These are phyloP conservation scores for Nannochloropsis salina DNA, from an alignment of 108 stramenopile genomes.

Conservation along the genomic window DNA sequence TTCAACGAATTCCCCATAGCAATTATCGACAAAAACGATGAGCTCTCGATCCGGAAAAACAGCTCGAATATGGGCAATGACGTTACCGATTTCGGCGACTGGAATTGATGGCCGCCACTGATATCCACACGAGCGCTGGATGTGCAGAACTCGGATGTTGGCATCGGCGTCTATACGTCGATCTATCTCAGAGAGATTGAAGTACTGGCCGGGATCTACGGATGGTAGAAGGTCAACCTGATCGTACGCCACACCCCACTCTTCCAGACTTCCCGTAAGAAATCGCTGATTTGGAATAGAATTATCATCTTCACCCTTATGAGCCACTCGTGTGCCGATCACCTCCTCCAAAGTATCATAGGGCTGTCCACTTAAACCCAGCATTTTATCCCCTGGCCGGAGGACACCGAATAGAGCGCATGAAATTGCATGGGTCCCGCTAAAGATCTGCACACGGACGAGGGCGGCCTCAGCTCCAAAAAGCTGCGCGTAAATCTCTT, in stretches of 20 bases:
- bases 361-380: constrained; percentile 47
- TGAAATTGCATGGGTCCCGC: constrained; percentile 54
- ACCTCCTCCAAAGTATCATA: constrained; percentile 57
- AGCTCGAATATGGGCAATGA: constrained; percentile 25
- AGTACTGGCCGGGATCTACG: background rate
- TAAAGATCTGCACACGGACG: constrained; percentile 53
- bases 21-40: constrained; percentile 49
- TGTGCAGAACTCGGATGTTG: constrained; percentile 25
- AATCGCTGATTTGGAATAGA: background rate
- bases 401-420: constrained; percentile 49
- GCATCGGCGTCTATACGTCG: background rate
- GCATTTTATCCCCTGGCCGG: constrained; percentile 47
- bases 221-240: constrained; percentile 9
- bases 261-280: constrained; percentile 14
- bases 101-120: constrained; percentile 48
- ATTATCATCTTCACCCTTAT: background rate
- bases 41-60: constrained; percentile 36
- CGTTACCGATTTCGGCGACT: constrained; percentile 38
- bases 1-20: constrained; percentile 56
- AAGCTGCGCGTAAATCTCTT: constrained; percentile 41
- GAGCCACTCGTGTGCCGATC: constrained; percentile 40
- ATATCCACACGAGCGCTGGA: constrained; percentile 52
- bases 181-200: constrained; percentile 22
- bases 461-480: constrained; percentile 54
- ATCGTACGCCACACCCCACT: constrained; percentile 32